Percentiles rank a stretch among this genome's conserved stretches.
phyloP scores from a whole-genome alignment of 2,329 filamentous ascomycete species.

The Pezicula rhizophila region DNA sequence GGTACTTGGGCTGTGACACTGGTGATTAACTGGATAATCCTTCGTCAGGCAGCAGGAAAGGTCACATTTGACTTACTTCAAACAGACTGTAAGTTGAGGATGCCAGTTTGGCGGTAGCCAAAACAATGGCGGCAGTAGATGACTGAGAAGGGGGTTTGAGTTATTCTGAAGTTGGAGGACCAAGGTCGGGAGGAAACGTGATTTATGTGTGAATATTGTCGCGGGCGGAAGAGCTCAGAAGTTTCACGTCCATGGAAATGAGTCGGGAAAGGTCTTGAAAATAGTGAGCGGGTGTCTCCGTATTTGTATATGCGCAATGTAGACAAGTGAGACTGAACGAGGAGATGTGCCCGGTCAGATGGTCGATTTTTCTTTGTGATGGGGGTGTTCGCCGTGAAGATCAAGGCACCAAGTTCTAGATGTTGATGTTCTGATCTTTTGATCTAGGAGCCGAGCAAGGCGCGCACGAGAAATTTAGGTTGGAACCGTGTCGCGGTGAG shows the following conservation, averaged over 20 bases:
- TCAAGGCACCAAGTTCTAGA: too few species aligned
- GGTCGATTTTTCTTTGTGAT: neutral
- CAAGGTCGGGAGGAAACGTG: neutral
- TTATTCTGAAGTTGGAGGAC: conserved; percentile 1
- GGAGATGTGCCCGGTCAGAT: neutral
- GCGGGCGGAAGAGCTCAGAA: neutral
- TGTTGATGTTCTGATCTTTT: neutral
- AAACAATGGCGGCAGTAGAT: neutral
- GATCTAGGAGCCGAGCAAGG: neutral
- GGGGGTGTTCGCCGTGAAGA: neutral
- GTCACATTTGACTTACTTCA: conserved; percentile 21
- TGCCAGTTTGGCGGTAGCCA: conserved; percentile 28
- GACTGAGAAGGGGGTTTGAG: neutral
- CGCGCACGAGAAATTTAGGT: conserved; percentile 3
- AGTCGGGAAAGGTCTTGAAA: neutral
- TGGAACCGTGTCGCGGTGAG: neutral
- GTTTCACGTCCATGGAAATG: conserved; percentile 11
- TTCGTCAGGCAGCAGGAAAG: neutral
- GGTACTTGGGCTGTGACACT: conserved; percentile 21
- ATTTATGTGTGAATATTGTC: neutral
- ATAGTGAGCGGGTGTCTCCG: neutral
- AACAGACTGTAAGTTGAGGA: conserved; percentile 27
- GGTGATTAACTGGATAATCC: conserved; percentile 14
- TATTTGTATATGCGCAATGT: neutral
- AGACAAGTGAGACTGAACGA: neutral